A percentile compares a stretch with the other conserved stretches of the same genome.
phyloP scores from a whole-genome alignment of 352 stramenopile genomes.

The Salisapilia sapeloensis region DNA sequence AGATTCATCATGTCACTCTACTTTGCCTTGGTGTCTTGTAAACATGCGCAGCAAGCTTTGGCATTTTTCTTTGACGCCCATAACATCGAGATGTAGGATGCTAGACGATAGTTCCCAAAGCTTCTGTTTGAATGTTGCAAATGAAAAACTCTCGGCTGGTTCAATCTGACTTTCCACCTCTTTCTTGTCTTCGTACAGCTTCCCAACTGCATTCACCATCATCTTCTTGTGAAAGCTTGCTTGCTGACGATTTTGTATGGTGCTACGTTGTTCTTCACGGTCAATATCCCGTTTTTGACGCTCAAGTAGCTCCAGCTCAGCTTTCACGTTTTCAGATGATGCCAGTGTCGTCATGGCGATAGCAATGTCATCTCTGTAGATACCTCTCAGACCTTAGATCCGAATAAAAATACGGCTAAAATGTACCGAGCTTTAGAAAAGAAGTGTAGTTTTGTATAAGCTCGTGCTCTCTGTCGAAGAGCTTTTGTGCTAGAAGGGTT shows the following conservation, averaged over 20 bases:
- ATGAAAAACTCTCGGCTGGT: slow-evolving; percentile 1
- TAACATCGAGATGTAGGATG: slow-evolving; percentile 1
- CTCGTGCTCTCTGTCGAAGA: slow-evolving; percentile 45
- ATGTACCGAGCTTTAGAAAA: slow-evolving; percentile 45
- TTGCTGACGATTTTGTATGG: slow-evolving; percentile 13
- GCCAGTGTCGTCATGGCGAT: slow-evolving; percentile 10
- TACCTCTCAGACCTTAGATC: neutral
- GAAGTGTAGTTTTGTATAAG: slow-evolving; percentile 17
- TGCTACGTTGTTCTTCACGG: slow-evolving; percentile 21
- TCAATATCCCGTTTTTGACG: slow-evolving; percentile 31
- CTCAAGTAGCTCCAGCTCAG: slow-evolving; percentile 11
- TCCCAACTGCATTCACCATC: slow-evolving; percentile 52
- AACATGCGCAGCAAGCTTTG: neutral
- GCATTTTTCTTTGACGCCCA: neutral
- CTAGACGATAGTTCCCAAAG: slow-evolving; percentile 1
- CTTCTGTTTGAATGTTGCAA: neutral
- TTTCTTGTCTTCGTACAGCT: slow-evolving; percentile 55
- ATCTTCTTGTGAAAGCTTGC: slow-evolving; percentile 55
- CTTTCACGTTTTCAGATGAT: neutral
- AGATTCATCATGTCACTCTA: neutral
- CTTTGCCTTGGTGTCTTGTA: neutral
- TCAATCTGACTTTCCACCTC: slow-evolving; percentile 4
- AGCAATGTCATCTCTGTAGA: slow-evolving; percentile 15
- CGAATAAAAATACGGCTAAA: neutral
- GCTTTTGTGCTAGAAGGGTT: slow-evolving; percentile 27